phyloP scores from a whole-genome alignment of 495 filamentous ascomycete species.

The Hypoxylon rickii region DNA sequence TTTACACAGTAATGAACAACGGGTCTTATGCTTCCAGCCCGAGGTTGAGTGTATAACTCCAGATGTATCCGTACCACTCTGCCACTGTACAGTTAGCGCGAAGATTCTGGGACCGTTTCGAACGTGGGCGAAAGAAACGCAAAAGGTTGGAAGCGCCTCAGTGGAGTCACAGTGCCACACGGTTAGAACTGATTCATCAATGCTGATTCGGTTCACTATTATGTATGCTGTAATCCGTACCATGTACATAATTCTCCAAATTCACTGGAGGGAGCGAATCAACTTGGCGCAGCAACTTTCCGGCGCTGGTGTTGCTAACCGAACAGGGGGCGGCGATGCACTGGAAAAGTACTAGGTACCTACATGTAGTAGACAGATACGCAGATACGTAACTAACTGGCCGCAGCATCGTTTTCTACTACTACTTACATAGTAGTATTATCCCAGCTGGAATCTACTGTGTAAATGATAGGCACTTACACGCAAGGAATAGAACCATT shows the following conservation, averaged over 20 bases:
- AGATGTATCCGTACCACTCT: neutral
- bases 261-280: too few species aligned
- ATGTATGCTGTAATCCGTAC: too few species aligned
- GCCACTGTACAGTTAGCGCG: constrained; percentile 3
- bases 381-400: constrained; percentile 4
- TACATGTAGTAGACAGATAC: too few species aligned
- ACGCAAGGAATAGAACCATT: neutral
- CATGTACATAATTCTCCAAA: neutral
- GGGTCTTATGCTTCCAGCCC: too few species aligned
- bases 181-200: constrained; percentile 12
- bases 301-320: constrained; percentile 11
- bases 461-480: too few species aligned
- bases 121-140: constrained; percentile 1
- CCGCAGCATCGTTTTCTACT: constrained; percentile 10
- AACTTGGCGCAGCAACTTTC: constrained; percentile 15
- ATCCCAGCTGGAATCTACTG: too few species aligned
- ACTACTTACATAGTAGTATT: too few species aligned
- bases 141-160: constrained; percentile 15
- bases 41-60: too few species aligned
- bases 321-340: constrained; percentile 28
- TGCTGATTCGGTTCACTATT: too few species aligned
- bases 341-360: neutral
- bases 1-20: too few species aligned
- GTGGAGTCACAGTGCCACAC: constrained; percentile 23
- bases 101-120: constrained; percentile 20